A percentile compares a stretch with the other conserved stretches of the same genome.
Conservation (phyloP, 106 monocot genomes). For the Acorus gramineus region DNA sequence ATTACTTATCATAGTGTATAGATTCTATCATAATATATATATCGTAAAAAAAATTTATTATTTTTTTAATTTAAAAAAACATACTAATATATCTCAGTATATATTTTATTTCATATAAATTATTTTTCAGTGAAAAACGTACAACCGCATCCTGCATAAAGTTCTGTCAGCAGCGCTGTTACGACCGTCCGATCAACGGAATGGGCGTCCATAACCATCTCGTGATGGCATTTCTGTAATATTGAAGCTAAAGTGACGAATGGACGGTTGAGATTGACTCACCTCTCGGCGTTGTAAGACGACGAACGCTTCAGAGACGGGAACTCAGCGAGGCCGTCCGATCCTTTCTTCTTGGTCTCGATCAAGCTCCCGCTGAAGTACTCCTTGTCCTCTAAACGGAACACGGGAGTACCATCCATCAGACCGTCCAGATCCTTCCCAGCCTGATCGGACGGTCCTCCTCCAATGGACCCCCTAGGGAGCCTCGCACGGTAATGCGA, state of each 20-base stretch:
- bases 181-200: too few relatives aligned
- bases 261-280: not conserved
- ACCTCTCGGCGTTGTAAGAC: slow-evolving; percentile 79
- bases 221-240: too few relatives aligned
- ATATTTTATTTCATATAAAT: too few relatives aligned
- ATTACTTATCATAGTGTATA: too few relatives aligned
- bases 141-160: too few relatives aligned
- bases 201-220: too few relatives aligned
- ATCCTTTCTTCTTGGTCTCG: slow-evolving; percentile 59
- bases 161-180: too few relatives aligned
- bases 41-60: too few relatives aligned
- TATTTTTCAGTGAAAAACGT: too few relatives aligned
- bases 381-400: slow-evolving; percentile 45
- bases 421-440: slow-evolving; percentile 9
- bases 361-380: slow-evolving; percentile 86
- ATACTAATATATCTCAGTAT: too few relatives aligned
- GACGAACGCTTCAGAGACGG: slow-evolving; percentile 47
- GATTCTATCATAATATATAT: too few relatives aligned
- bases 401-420: slow-evolving; percentile 3
- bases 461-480: not conserved
- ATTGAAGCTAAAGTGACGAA: not conserved
- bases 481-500: slow-evolving; percentile 17
- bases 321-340: slow-evolving; percentile 15
- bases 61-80: too few relatives aligned
- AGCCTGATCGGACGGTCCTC: slow-evolving; percentile 17